Conservation (phyloP, 768 basidiomycete genomes). For the Cubamyces lactineus region DNA sequence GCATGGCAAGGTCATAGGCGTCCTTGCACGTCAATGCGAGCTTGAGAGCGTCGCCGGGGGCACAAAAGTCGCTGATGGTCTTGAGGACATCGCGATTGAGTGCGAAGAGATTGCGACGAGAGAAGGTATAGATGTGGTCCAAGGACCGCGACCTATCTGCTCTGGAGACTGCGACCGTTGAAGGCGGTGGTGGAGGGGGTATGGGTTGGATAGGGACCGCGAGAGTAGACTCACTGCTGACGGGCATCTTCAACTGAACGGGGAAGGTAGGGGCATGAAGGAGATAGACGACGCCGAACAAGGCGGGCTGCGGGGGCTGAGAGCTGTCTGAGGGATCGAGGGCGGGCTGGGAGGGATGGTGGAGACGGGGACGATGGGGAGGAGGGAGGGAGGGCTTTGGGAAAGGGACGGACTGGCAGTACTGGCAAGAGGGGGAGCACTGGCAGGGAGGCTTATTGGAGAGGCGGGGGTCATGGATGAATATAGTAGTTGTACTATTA, state of each 20-base stretch:
- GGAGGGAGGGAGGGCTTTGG: background rate
- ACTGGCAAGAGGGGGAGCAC: constrained; percentile 2
- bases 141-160: constrained; percentile 1
- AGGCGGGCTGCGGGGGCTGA: background rate
- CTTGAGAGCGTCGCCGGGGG: constrained; percentile 22
- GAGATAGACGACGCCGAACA: constrained; percentile 15
- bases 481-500: constrained; percentile 12
- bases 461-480: constrained; percentile 20
- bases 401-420: background rate
- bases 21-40: constrained; percentile 24
- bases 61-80: constrained; percentile 24
- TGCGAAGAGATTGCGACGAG: constrained; percentile 18
- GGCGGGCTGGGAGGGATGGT: background rate
- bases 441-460: constrained; percentile 12
- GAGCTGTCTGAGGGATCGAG: background rate
- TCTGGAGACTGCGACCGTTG: background rate
- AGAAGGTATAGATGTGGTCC: constrained; percentile 2
- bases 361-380: background rate
- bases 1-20: constrained; percentile 23
- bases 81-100: constrained; percentile 29
- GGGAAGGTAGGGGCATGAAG: constrained; percentile 11
- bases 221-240: constrained; percentile 18
- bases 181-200: background rate
- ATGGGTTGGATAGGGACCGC: background rate
- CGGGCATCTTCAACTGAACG: constrained; percentile 11